A percentile compares a stretch with the other conserved stretches of the same genome.
Evolutionary conservation across 179 eudicot species (phyloP).

Genomic region (Gypsophila paniculata): DNA sequence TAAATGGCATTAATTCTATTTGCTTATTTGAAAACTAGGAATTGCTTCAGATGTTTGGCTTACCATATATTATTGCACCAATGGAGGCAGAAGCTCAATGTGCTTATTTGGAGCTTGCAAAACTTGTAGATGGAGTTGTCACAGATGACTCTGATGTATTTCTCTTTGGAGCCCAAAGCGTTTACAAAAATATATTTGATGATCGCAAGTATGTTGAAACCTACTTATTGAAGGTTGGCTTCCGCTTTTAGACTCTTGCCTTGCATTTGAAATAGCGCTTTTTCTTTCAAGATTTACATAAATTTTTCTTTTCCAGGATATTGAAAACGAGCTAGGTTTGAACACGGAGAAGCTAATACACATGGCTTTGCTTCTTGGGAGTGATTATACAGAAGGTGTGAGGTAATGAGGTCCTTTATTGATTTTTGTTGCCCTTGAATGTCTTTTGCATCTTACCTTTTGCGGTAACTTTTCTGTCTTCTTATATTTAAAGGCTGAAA

Average conservation of each 20-base stretch:
- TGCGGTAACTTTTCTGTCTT: neutral
- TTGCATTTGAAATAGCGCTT: neutral
- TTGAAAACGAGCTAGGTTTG: conserved; percentile 86
- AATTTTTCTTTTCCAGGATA: conserved; percentile 51
- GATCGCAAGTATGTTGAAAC: conserved; percentile 98
- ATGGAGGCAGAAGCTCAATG: conserved; percentile 99
- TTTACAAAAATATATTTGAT: conserved; percentile 94
- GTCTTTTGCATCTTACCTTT: neutral
- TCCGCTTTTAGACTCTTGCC: conserved; percentile 4
- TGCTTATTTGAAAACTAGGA: conserved; percentile 48
- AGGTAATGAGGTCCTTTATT: conserved; percentile 42
- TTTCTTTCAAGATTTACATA: conserved; percentile 10
- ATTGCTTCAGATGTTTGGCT: conserved; percentile 97
- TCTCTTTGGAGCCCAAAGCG: conserved; percentile 86
- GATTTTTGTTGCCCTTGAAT: neutral
- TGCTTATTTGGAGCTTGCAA: conserved; percentile 85
- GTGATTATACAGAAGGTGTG: conserved; percentile 99
- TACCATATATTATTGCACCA: conserved; percentile 94
- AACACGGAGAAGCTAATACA: conserved; percentile 71
- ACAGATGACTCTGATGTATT: conserved; percentile 98
- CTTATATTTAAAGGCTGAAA: neutral
- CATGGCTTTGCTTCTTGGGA: conserved; percentile 94
- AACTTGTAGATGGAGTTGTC: conserved; percentile 97
- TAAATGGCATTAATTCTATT: conserved; percentile 15
- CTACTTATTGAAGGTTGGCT: conserved; percentile 73